Base-by-base conservation (phyloP, 768 basidiomycete species). In the Hericium rajendrae region DNA sequence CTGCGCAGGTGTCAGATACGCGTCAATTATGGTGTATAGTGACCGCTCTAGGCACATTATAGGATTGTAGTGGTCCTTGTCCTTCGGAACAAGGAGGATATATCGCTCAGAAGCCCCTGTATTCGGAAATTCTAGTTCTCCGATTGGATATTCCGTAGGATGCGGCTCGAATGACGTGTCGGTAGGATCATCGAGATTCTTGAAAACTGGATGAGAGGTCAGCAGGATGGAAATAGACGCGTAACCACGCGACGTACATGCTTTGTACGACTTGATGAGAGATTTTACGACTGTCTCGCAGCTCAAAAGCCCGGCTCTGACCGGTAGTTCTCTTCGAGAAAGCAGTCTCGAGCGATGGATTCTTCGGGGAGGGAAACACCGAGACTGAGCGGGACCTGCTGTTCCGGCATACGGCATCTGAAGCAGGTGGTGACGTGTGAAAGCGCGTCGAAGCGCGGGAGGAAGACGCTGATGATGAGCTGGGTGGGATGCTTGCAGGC, bases 21-120 rank as follows among this genome's bases (percentile, higher is more conserved):
- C 87, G 70, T 88, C 80, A 58, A 91, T 71, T 49, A 92, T 90
- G 51, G 82, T 82, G 68, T 84, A 77, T 28, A 93, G 70, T 11
- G 84, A 78, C 59, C 78, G 76, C 72, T 89, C 86, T 38, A 93
- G 73, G 65, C 87, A 87, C 76, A 85, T 78, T 56, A 93, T 85
- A 13, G 91, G 91, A 67, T 88, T 86, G 70, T 91, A 93, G 62
- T 91, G 88, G 63, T 93, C 89, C 62, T 83, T 83, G 74, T 93
- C 90, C 65, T 84, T 88, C 32, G 91, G 91, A 48, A 78, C 82
- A 54, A 92, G 78, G 58, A 92, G 76, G 60, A 88, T 78, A 72
- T 83, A 92, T 68, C 76, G 78, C 75, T 92, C 90, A 55, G 73
- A 73, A 48, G 88, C 84, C 55, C 76, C 71, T 26, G 69, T 78